Percentiles rank a stretch among this genome's conserved stretches.
Conservation (phyloP, 192 early-diverging fungal species). For the Mortierella alpina region DNA sequence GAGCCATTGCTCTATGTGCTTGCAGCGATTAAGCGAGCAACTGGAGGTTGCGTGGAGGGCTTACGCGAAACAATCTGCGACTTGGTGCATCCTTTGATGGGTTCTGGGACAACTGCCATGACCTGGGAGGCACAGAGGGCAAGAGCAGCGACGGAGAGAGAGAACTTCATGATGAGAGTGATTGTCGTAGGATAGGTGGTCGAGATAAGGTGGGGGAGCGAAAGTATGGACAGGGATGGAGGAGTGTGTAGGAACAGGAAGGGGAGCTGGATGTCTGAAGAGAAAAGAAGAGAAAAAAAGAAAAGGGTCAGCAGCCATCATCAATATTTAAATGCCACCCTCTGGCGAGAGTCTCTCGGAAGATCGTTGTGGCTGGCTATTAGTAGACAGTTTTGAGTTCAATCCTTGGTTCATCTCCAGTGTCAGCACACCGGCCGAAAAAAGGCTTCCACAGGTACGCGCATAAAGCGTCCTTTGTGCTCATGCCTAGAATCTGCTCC, state of each 20-base stretch:
- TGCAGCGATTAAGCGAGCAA: background rate
- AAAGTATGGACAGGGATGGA: background rate
- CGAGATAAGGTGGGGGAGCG: background rate
- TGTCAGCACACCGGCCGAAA: too few relatives aligned
- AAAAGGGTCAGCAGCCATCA: background rate
- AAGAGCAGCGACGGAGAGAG: conserved; percentile 22
- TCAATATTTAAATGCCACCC: background rate
- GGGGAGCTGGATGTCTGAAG: conserved; percentile 13
- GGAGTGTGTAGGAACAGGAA: background rate
- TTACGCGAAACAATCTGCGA: conserved; percentile 25
- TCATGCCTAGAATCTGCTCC: conserved; percentile 9
- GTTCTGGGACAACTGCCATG: conserved; percentile 20
- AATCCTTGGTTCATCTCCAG: too few relatives aligned
- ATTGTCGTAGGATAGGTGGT: background rate
- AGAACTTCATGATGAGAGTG: conserved; percentile 27
- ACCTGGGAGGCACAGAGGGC: conserved; percentile 30
- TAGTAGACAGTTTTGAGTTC: too few relatives aligned
- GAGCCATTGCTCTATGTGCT: too few relatives aligned
- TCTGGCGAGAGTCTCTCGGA: too few relatives aligned
- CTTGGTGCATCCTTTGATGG: conserved; percentile 26
- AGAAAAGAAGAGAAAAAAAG: conserved; percentile 7
- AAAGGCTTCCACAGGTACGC: too few relatives aligned
- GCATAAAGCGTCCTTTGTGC: background rate
- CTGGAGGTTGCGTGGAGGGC: background rate
- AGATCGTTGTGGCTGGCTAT: too few relatives aligned